Percentiles rank a stretch among this genome's conserved stretches.
phyloP scores from a whole-genome alignment of 352 stramenopile species.

The Globisporangium carolinianum region DNA sequence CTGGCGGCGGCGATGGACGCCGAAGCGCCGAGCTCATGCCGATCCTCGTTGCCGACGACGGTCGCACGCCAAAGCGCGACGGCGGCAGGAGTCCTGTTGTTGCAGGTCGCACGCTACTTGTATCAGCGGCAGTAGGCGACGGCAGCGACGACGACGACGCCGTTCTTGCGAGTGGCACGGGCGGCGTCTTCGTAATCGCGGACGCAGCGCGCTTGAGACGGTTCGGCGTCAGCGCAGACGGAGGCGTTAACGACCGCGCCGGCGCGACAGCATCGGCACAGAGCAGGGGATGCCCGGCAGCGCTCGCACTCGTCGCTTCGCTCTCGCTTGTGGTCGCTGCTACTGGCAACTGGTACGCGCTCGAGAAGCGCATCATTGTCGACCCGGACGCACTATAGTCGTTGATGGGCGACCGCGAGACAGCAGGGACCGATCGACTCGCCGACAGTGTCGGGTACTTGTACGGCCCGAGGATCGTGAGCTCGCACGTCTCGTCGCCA shows the following conservation, averaged over 20 bases:
- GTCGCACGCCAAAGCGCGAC: conserved; percentile 7
- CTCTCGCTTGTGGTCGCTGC: not conserved
- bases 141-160: conserved; percentile 1
- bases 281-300: not conserved
- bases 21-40: conserved; percentile 7
- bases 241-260: conserved; percentile 6
- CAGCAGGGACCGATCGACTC: not conserved
- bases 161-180: conserved; percentile 8
- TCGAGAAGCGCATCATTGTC: conserved; percentile 4
- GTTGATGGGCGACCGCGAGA: conserved; percentile 11
- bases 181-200: conserved; percentile 23
- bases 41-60: conserved; percentile 5
- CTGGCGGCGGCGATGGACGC: conserved; percentile 1
- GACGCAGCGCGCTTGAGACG: conserved; percentile 24
- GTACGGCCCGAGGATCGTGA: conserved; percentile 22
- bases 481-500: conserved; percentile 16
- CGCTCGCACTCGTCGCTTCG: not conserved
- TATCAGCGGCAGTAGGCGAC: not conserved
- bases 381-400: conserved; percentile 2
- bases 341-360: not conserved
- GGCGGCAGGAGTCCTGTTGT: conserved; percentile 1
- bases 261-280: not conserved
- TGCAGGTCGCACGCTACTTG: not conserved
- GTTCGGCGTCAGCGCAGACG: conserved; percentile 13
- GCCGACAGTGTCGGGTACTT: conserved; percentile 20